These are phyloP conservation scores for Podospora bellae-mahoneyi DNA, from an alignment of 495 filamentous ascomycete species.

Conservation along the genomic window DNA sequence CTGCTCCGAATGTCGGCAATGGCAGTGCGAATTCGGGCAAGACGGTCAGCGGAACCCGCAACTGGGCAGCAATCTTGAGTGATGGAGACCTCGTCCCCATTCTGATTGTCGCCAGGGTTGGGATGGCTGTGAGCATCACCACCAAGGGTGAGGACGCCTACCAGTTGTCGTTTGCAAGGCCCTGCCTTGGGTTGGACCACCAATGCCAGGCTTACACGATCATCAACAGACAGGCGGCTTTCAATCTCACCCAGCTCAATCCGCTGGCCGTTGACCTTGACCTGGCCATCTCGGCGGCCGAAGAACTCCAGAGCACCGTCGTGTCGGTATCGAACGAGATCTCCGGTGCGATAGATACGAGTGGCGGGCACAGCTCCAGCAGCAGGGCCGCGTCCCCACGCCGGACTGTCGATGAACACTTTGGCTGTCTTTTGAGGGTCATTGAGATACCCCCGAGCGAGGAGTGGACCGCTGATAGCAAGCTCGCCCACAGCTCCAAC, in stretches of 20 bases:
- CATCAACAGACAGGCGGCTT: constrained; percentile 37
- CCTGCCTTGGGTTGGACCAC: constrained; percentile 25
- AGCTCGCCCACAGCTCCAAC: constrained; percentile 50
- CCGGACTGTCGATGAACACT: constrained; percentile 43
- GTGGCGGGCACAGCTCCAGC: background rate
- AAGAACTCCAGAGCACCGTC: constrained; percentile 52
- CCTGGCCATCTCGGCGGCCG: constrained; percentile 29
- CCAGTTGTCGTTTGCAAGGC: constrained; percentile 21
- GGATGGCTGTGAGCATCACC: background rate
- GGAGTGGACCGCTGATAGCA: constrained; percentile 46
- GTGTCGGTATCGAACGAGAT: constrained; percentile 53
- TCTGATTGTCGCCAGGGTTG: constrained; percentile 34
- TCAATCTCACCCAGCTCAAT: constrained; percentile 52
- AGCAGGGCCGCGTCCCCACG: constrained; percentile 9
- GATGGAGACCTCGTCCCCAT: constrained; percentile 9
- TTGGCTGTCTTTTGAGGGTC: constrained; percentile 56
- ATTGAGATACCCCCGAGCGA: constrained; percentile 64
- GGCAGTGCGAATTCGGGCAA: constrained; percentile 15
- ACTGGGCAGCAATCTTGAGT: constrained; percentile 10
- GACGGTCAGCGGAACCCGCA: constrained; percentile 12
- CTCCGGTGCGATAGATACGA: constrained; percentile 57
- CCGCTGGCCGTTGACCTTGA: constrained; percentile 41
- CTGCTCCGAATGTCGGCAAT: constrained; percentile 14
- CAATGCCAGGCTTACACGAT: constrained; percentile 17
- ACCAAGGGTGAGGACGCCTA: constrained; percentile 21